Conservation (phyloP, 306 rosid genomes). For the Begonia loranthoides region DNA sequence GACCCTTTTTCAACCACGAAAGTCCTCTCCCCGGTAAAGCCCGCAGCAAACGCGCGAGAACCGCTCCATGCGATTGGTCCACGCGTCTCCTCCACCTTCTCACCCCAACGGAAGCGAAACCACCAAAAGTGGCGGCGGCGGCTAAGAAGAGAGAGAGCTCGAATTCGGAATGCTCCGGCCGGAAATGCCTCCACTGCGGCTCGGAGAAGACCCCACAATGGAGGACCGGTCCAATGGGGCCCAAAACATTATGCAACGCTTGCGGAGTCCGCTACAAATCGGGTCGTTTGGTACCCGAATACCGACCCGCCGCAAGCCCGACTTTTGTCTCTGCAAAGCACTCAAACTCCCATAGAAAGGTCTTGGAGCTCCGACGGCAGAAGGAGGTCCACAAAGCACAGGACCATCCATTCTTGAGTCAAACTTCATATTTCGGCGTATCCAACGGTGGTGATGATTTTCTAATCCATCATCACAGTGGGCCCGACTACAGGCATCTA, state of each 20-base stretch:
- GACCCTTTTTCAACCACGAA: constrained; percentile 47
- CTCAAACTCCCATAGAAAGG: constrained; percentile 66
- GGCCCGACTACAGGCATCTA: constrained; percentile 51
- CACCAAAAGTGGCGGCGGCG: constrained; percentile 4
- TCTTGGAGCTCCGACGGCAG: constrained; percentile 54
- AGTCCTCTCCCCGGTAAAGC: constrained; percentile 88
- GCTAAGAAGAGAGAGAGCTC: constrained; percentile 9
- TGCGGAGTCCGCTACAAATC: constrained; percentile 64
- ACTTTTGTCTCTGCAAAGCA: constrained; percentile 44
- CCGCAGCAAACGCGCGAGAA: constrained; percentile 90
- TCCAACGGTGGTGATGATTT: constrained; percentile 51
- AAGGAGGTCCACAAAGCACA: constrained; percentile 34
- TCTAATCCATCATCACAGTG: constrained; percentile 43
- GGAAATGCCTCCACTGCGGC: constrained; percentile 55
- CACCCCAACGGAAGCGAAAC: constrained; percentile 12
- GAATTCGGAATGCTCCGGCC: constrained; percentile 22
- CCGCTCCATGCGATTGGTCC: constrained; percentile 94
- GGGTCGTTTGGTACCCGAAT: constrained; percentile 55
- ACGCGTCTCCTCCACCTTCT: constrained; percentile 76
- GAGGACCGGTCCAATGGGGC: constrained; percentile 72
- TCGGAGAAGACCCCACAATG: constrained; percentile 67
- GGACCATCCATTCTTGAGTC: constrained; percentile 30
- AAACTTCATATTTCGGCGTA: constrained; percentile 42
- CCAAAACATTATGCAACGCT: constrained; percentile 60
- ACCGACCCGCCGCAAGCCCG: constrained; percentile 64